Evolutionary conservation across 768 basidiomycete species (phyloP).

Genomic region (Rhizopogon vinicolor): DNA sequence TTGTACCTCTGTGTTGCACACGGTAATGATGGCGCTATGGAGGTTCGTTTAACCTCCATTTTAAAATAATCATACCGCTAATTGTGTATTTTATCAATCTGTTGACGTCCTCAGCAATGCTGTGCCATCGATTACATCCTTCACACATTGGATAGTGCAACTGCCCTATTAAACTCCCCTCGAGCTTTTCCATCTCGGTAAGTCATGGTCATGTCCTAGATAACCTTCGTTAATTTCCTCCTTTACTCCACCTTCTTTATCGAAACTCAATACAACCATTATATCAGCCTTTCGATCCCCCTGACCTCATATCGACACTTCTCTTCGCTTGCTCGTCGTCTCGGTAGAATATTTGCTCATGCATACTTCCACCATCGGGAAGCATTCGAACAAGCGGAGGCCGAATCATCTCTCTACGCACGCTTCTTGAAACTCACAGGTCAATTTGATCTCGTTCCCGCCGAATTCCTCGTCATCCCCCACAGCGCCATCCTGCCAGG

Average conservation of each 20-base stretch:
- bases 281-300: conserved; percentile 71
- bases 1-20: conserved; percentile 94
- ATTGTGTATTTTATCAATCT: conserved; percentile 9
- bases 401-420: conserved; percentile 84
- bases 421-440: conserved; percentile 83
- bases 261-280: conserved; percentile 1
- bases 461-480: conserved; percentile 82
- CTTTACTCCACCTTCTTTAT: conserved; percentile 15
- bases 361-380: conserved; percentile 95
- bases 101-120: conserved; percentile 59
- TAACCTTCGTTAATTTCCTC: conserved; percentile 5
- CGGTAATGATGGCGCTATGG: conserved; percentile 82
- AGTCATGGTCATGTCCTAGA: conserved; percentile 15
- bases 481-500: conserved; percentile 31
- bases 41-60: conserved; percentile 42
- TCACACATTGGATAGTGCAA: conserved; percentile 91
- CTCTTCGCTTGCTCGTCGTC: conserved; percentile 80
- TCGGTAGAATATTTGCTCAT: conserved; percentile 94
- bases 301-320: conserved; percentile 82
- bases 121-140: conserved; percentile 96
- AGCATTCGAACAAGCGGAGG: conserved; percentile 85
- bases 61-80: not conserved
- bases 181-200: conserved; percentile 91
- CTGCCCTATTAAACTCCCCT: conserved; percentile 85
- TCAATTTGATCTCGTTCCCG: conserved; percentile 76